Evolutionary conservation across 257 asterid genomes (phyloP).

Genomic region (Catharanthus roseus): DNA sequence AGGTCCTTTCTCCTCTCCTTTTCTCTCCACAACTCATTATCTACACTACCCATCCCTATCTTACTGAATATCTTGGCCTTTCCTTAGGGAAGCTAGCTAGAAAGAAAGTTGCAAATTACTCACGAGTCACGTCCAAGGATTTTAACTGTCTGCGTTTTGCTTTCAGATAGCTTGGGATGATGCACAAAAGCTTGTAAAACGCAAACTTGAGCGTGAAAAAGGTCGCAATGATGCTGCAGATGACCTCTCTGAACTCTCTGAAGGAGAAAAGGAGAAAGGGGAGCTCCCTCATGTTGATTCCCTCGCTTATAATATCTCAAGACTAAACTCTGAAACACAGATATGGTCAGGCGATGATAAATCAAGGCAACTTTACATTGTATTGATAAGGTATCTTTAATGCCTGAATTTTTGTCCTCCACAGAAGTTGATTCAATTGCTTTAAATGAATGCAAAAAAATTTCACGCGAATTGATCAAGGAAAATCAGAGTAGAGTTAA

Average conservation of each 20-base stretch:
- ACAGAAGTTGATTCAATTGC: neutral
- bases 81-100: no score
- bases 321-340: constrained; percentile 43
- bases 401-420: neutral
- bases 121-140: neutral
- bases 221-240: constrained; percentile 49
- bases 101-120: no score
- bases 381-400: constrained; percentile 48
- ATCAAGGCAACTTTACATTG: constrained; percentile 51
- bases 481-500: neutral
- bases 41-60: neutral
- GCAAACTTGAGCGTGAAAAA: constrained; percentile 40
- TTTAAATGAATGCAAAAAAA: neutral
- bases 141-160: neutral
- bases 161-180: constrained; percentile 65
- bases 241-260: constrained; percentile 67
- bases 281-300: constrained; percentile 25
- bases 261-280: constrained; percentile 56
- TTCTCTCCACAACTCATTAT: neutral
- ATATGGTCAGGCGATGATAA: constrained; percentile 40
- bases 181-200: constrained; percentile 39
- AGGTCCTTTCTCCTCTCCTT: constrained; percentile 26
- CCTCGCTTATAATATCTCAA: constrained; percentile 28
- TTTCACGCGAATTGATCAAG: neutral
- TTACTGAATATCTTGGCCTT: neutral